phyloP scores from a whole-genome alignment of 768 basidiomycete genomes.

The Pisolithus tinctorius region DNA sequence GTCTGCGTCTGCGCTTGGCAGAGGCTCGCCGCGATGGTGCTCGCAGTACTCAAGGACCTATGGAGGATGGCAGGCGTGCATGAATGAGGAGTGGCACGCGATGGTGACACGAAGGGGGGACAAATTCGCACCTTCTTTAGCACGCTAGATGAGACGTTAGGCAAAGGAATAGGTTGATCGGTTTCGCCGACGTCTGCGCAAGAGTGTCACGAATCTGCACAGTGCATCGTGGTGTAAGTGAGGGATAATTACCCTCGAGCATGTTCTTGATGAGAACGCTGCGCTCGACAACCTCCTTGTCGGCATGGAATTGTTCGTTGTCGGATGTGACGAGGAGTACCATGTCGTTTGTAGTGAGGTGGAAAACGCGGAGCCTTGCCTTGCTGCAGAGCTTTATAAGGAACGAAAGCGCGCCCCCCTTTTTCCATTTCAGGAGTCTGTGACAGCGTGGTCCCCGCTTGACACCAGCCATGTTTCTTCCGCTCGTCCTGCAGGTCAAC shows the following conservation, averaged over 20 bases:
- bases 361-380: background rate
- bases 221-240: background rate
- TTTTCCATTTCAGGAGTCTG: background rate
- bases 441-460: background rate
- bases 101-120: conserved; percentile 1
- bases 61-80: background rate
- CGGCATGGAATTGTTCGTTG: conserved; percentile 89
- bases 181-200: conserved; percentile 84
- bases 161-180: conserved; percentile 90
- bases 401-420: too few species aligned
- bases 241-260: conserved; percentile 73
- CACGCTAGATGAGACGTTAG: conserved; percentile 89
- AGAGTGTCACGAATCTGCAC: background rate
- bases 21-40: conserved; percentile 95
- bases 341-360: conserved; percentile 36
- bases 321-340: conserved; percentile 91
- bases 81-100: background rate
- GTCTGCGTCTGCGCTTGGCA: conserved; percentile 78
- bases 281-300: conserved; percentile 92
- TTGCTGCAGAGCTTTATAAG: background rate
- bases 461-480: conserved; percentile 34
- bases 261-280: conserved; percentile 98
- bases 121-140: conserved; percentile 69
- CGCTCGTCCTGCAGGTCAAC: conserved; percentile 33
- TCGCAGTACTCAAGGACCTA: conserved; percentile 99